Evolutionary conservation across 345 rosid genomes (phyloP).

Genomic region (Eucalyptus lansdowneana): DNA sequence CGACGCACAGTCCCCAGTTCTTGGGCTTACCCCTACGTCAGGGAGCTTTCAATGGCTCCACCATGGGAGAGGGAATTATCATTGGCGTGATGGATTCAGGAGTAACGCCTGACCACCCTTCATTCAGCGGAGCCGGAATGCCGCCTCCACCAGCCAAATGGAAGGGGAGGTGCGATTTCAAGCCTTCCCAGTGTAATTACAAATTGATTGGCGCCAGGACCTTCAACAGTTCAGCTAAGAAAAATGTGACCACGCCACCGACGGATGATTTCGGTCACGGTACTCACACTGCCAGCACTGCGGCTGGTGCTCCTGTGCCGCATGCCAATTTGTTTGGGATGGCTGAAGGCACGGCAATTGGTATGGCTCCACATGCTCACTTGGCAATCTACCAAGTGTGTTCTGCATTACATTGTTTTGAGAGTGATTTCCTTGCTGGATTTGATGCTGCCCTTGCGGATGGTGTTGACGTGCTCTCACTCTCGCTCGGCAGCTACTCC

Average conservation of each 20-base stretch:
- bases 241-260: neutral
- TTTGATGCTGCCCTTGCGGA: neutral
- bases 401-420: neutral
- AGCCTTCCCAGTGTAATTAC: neutral
- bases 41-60: neutral
- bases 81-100: neutral
- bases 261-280: neutral
- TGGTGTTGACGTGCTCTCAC: neutral
- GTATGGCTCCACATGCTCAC: neutral
- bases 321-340: neutral
- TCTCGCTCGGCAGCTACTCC: fast-evolving
- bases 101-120: neutral
- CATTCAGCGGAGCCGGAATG: neutral
- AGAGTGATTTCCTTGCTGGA: neutral
- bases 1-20: neutral
- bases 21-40: neutral
- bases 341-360: neutral
- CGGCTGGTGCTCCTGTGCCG: neutral
- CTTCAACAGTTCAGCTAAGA: neutral
- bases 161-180: neutral
- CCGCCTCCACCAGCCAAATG: neutral
- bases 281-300: neutral
- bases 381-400: neutral
- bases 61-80: neutral
- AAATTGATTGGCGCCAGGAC: neutral